Base-by-base conservation (phyloP, 257 asterid species). In the Solanum etuberosum region DNA sequence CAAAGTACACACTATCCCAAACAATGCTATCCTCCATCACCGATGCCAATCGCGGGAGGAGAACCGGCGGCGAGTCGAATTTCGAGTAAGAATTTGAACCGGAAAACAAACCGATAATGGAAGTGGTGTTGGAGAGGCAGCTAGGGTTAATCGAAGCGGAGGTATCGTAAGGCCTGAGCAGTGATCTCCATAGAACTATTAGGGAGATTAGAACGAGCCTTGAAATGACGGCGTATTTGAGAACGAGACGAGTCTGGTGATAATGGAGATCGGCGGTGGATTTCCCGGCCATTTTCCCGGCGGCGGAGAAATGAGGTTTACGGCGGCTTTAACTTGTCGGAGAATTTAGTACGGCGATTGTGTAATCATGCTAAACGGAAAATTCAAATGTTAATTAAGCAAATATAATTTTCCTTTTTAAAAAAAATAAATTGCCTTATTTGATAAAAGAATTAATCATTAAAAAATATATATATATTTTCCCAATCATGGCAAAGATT, bases 1-100 rank as follows among this genome's bases (percentile, higher is more conserved):
- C 89, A 85, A 94, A 97, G 92, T 95, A 94, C 70, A 95, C 99
- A 51, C 98, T 88, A 87, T 97, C 99, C 99, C 99, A 97, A 31
- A 95, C 99, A 40, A 97, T 90, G 90, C 99, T 93, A 70, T 88
- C 89, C 93, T 97, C 98, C 34, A 97, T 89, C 40, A 93, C 92
- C 20, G 93, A 86, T 20, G 95, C 96, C 3, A 95, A 29, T 12
- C 88, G 70, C 18, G 98, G 98, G 31, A 97, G 90, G 37, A 90
- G 89, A 77, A 91, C 87, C 51, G 92, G 57, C 73, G 88, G 88
- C 83, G 89, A 32, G 59, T 73, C 87, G 37, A 40, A 57, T 13
- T 46, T 21, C 12, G 4, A 84, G 57, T 59, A 84, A 15, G 89
- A 78, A 86, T 13, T 82, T 1, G 91, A 88, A 21, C 29, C 34